These are phyloP conservation scores for Telfairia occidentalis DNA, from an alignment of 331 rosid species.

Conservation along the genomic window DNA sequence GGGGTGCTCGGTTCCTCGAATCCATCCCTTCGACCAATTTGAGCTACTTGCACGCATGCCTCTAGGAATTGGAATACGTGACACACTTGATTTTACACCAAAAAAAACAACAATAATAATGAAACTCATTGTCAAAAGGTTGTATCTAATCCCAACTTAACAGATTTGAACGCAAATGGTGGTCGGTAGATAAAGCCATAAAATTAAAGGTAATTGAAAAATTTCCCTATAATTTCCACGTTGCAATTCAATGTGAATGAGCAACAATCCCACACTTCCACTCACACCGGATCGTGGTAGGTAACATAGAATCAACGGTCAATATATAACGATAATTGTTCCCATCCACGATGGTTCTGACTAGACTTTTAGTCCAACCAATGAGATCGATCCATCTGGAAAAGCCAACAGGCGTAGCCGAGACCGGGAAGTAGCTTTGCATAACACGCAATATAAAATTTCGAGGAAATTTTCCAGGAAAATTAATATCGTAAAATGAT, in stretches of 20 bases:
- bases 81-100: too few relatives aligned
- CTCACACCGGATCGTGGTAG: neutral
- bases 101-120: too few relatives aligned
- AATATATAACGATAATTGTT: neutral
- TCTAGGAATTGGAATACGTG: too few relatives aligned
- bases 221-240: neutral
- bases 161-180: too few relatives aligned
- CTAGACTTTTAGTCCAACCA: neutral
- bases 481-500: neutral
- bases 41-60: too few relatives aligned
- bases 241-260: neutral
- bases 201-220: too few relatives aligned
- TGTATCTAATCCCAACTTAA: too few relatives aligned
- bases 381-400: neutral
- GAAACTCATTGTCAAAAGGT: too few relatives aligned
- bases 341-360: neutral
- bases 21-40: too few relatives aligned
- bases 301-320: neutral
- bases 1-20: too few relatives aligned
- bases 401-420: neutral
- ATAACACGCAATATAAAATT: neutral
- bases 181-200: too few relatives aligned
- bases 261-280: neutral
- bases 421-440: neutral
- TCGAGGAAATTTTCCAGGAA: neutral